A percentile compares a stretch with the other conserved stretches of the same genome.
Evolutionary conservation across 306 rosid genomes (phyloP).

Genomic region (Calophaca sinica): DNA sequence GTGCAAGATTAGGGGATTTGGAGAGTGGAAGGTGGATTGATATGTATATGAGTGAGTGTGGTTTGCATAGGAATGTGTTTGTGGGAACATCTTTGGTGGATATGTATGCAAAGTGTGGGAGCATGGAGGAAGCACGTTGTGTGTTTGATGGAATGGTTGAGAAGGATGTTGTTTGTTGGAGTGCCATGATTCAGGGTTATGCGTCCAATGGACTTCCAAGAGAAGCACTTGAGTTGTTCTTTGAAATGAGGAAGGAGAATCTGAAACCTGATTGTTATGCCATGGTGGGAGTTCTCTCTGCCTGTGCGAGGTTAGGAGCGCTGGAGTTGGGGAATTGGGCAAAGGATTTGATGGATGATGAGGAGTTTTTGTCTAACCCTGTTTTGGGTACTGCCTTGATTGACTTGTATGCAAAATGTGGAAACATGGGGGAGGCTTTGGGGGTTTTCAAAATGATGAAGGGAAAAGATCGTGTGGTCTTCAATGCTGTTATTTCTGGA

Average conservation of each 20-base stretch:
- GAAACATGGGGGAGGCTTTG: slow-evolving; percentile 63
- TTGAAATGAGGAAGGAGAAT: slow-evolving; percentile 63
- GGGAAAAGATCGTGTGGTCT: slow-evolving; percentile 66
- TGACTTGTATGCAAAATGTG: slow-evolving; percentile 82
- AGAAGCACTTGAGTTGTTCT: slow-evolving; percentile 65
- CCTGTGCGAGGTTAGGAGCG: slow-evolving; percentile 75
- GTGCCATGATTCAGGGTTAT: slow-evolving; percentile 75
- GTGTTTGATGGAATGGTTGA: slow-evolving; percentile 65
- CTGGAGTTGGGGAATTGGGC: slow-evolving; percentile 70
- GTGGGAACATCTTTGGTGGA: slow-evolving; percentile 71
- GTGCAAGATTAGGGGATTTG: slow-evolving; percentile 63
- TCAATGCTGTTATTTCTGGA: slow-evolving; percentile 70
- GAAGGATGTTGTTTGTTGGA: slow-evolving; percentile 77
- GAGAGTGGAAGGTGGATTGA: slow-evolving; percentile 70
- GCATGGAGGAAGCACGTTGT: slow-evolving; percentile 58
- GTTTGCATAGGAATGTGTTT: slow-evolving; percentile 60
- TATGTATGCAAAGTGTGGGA: slow-evolving; percentile 69
- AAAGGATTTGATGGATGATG: slow-evolving; percentile 55
- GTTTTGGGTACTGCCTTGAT: slow-evolving; percentile 75
- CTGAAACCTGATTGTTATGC: slow-evolving; percentile 70
- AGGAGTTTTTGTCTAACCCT: slow-evolving; percentile 62
- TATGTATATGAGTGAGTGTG: slow-evolving; percentile 55
- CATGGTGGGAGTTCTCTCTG: slow-evolving; percentile 77
- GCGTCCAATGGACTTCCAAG: slow-evolving; percentile 67
- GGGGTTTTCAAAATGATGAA: slow-evolving; percentile 65